Evolutionary conservation across 805 yeast species (phyloP).

Genomic region (Sugiyamaella lignohabitans): DNA sequence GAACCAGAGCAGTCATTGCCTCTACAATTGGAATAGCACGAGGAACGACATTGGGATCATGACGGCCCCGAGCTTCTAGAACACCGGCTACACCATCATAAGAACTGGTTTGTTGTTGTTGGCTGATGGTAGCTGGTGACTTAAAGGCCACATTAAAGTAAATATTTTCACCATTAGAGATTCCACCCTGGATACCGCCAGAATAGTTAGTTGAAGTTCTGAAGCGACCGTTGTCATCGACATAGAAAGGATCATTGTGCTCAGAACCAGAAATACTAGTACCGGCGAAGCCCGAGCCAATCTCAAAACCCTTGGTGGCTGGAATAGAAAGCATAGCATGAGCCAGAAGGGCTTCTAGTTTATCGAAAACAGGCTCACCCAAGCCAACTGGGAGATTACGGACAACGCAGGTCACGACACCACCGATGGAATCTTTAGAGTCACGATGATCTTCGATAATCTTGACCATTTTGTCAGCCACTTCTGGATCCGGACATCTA

Average conservation of each 20-base stretch:
- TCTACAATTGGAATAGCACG: slow-evolving; percentile 98
- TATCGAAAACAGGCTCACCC: slow-evolving; percentile 97
- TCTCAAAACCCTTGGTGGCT: slow-evolving; percentile 96
- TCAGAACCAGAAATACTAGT: slow-evolving; percentile 83
- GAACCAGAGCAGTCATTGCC: slow-evolving; percentile 93
- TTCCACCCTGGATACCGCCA: slow-evolving; percentile 98
- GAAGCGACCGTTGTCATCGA: slow-evolving; percentile 52
- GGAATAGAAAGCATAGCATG: slow-evolving; percentile 98
- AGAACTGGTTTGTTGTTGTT: slow-evolving; percentile 82
- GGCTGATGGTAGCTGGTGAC: slow-evolving; percentile 95
- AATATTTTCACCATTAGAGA: slow-evolving; percentile 90
- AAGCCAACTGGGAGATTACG: slow-evolving; percentile 92
- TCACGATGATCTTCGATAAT: slow-evolving; percentile 84
- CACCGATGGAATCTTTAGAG: slow-evolving; percentile 89
- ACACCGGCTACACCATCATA: slow-evolving; percentile 86
- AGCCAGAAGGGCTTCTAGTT: slow-evolving; percentile 89
- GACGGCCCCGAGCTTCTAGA: slow-evolving; percentile 94
- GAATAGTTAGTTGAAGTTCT: slow-evolving; percentile 87
- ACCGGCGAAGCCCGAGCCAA: slow-evolving; percentile 94
- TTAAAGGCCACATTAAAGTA: slow-evolving; percentile 95
- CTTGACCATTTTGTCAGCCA: slow-evolving; percentile 74
- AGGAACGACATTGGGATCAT: slow-evolving; percentile 97
- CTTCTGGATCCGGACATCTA: slow-evolving; percentile 79
- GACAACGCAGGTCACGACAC: slow-evolving; percentile 94
- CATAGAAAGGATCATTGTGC: slow-evolving; percentile 86